These are phyloP conservation scores for Colletotrichum coccodes DNA, from an alignment of 2,329 filamentous ascomycete species.

Conservation along the genomic window DNA sequence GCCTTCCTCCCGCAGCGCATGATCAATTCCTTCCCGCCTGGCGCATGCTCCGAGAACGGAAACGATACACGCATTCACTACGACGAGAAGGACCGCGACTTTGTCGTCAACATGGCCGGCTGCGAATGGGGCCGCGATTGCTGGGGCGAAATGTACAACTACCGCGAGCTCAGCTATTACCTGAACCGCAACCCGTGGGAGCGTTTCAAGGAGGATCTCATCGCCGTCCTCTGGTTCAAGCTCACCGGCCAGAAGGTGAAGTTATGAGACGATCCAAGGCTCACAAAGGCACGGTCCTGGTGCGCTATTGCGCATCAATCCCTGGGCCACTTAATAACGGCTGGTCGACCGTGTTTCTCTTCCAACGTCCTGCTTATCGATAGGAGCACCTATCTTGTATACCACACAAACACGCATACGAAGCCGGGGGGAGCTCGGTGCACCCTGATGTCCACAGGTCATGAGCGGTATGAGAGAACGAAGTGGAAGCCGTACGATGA, in stretches of 20 bases:
- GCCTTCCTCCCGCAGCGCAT: slow-evolving; percentile 91
- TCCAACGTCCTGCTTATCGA: slow-evolving; percentile 25
- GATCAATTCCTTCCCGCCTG: slow-evolving; percentile 93
- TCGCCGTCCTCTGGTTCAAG: slow-evolving; percentile 71
- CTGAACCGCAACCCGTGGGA: slow-evolving; percentile 89
- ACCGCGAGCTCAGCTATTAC: slow-evolving; percentile 89
- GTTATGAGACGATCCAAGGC: slow-evolving; percentile 47
- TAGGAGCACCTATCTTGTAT: slow-evolving; percentile 24
- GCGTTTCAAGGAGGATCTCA: slow-evolving; percentile 73
- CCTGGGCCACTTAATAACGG: slow-evolving; percentile 26
- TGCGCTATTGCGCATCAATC: slow-evolving; percentile 17
- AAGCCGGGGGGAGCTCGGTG: slow-evolving; percentile 3
- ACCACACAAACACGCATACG: slow-evolving; percentile 26
- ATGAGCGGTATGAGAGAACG: slow-evolving; percentile 24
- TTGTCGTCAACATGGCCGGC: slow-evolving; percentile 97
- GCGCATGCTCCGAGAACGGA: slow-evolving; percentile 84
- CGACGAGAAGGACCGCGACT: slow-evolving; percentile 84
- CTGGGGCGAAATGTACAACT: slow-evolving; percentile 98
- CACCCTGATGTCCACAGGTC: slow-evolving; percentile 21
- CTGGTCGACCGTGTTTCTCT: slow-evolving; percentile 32
- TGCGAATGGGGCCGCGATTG: slow-evolving; percentile 98
- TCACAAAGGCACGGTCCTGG: slow-evolving; percentile 7
- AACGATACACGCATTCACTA: slow-evolving; percentile 87
- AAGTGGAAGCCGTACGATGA: not conserved
- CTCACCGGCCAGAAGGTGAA: slow-evolving; percentile 70